Evolutionary conservation across 1,284 basidiomycete genomes (phyloP).

Genomic region (Ganoderma meredithae): DNA sequence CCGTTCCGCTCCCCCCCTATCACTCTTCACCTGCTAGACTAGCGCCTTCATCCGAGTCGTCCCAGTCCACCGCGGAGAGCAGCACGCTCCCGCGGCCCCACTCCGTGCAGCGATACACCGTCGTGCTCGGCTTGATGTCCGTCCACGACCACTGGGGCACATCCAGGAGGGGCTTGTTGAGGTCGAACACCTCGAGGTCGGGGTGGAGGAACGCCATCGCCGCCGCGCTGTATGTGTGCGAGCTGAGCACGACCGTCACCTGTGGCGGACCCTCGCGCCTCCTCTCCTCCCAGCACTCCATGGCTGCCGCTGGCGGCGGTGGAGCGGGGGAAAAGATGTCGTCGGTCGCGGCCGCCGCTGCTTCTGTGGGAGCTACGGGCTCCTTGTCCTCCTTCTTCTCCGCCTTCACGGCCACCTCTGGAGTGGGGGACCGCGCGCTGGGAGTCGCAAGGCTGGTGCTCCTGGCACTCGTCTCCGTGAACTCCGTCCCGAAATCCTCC

Average conservation of each 20-base stretch:
- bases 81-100: background rate
- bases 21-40: constrained; percentile 5
- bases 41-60: background rate
- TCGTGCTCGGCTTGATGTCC: background rate
- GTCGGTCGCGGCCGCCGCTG: background rate
- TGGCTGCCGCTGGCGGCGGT: background rate
- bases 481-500: constrained; percentile 13
- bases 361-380: background rate
- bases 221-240: constrained; percentile 11
- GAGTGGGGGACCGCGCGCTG: constrained; percentile 6
- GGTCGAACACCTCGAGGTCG: constrained; percentile 8
- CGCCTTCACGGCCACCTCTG: background rate
- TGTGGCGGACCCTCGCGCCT: background rate
- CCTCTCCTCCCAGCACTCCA: background rate
- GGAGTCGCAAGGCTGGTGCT: background rate
- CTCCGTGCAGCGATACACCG: background rate
- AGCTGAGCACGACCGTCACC: constrained; percentile 9
- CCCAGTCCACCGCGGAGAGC: constrained; percentile 1
- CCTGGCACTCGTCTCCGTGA: constrained; percentile 15
- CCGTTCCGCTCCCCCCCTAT: background rate
- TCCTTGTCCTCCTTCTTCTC: background rate
- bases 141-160: constrained; percentile 14
- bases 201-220: constrained; percentile 10
- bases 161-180: constrained; percentile 11
- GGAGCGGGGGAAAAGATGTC: background rate